Evolutionary conservation across 2,329 filamentous ascomycete species (phyloP), one percentile per base, ranked within the genome.

Genomic region (Alternaria ethzedia): DNA sequence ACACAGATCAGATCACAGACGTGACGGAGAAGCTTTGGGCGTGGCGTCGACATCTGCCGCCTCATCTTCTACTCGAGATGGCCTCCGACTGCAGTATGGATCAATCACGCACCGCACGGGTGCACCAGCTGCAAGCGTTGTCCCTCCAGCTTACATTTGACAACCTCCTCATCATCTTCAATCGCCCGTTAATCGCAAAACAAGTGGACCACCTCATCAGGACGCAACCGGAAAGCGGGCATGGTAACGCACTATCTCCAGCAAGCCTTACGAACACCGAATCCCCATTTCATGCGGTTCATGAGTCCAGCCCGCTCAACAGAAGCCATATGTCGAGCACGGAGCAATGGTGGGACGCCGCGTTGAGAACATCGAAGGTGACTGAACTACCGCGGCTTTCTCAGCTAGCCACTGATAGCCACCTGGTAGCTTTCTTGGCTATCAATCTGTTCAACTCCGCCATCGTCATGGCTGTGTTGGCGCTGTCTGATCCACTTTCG

Each of bases 391-490:
- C 75, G 12, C 67, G 73, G 26, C 76, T 83, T 6, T 75, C 77
- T 17, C 76, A 79, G 43, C 68, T 80, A 7, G 81, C 82, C 5
- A 80, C 63, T 5, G 78, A 82, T 15, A 83, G 78, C n/a, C 82
- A 84, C 63, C 72, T 82, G 6, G 80, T 82, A 6, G 79, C 81
- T 6, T 83, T 83, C 59, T 69, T 83, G 17, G 82, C 80, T 3
- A 82, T 83, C 64, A 83, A 83, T 57, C 63, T 83, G 11, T 83
- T 83, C 73, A 82, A 82, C 51, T 80, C 82, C 1, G 79, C 81
- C 7, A 79, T 83, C 25, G 82, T 83, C 12, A 73, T 84, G 55
- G 78, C 80, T 23, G 76, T 83, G 1, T 73, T 81, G 43, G 81
- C 82, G 2, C 71, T 83, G 3, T 81, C 81, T 2, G 78, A 83